Evolutionary conservation across 768 basidiomycete genomes (phyloP).

Genomic region (Russula earlei): DNA sequence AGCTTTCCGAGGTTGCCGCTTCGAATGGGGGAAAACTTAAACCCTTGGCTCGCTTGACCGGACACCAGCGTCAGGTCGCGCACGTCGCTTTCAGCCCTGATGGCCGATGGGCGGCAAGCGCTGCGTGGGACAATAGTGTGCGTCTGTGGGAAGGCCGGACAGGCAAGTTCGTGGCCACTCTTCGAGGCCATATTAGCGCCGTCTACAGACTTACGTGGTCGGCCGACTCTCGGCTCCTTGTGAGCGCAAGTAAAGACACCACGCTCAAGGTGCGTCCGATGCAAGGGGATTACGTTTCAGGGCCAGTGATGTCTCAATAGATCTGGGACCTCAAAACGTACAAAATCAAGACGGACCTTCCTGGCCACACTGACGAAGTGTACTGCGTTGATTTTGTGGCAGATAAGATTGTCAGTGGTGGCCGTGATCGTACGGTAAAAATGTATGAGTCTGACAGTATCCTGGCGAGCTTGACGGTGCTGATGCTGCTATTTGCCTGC

Average conservation of each 20-base stretch:
- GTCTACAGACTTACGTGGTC: constrained; percentile 96
- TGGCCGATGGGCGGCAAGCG: constrained; percentile 84
- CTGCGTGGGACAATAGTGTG: constrained; percentile 84
- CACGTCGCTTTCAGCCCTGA: constrained; percentile 95
- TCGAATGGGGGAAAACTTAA: constrained; percentile 45
- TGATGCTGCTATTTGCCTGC: not conserved
- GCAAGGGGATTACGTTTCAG: not conserved
- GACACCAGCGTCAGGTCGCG: constrained; percentile 90
- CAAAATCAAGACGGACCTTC: constrained; percentile 89
- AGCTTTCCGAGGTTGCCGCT: constrained; percentile 29
- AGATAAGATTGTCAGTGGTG: constrained; percentile 98
- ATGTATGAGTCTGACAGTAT: constrained; percentile 49
- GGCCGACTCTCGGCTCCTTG: constrained; percentile 82
- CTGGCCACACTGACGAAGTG: constrained; percentile 95
- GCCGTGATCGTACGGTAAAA: constrained; percentile 82
- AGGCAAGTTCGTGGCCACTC: constrained; percentile 81
- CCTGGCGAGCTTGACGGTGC: not conserved
- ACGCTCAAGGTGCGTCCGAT: constrained; percentile 71
- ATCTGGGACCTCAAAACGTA: constrained; percentile 96
- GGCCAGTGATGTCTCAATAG: constrained; percentile 31
- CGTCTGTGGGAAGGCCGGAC: constrained; percentile 84
- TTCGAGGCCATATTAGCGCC: constrained; percentile 87
- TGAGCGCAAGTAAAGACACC: constrained; percentile 93
- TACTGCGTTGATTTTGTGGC: constrained; percentile 99
- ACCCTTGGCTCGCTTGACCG: constrained; percentile 72